These are phyloP conservation scores for Ophiosphaerella korrae DNA, from an alignment of 2,329 filamentous ascomycete species.

Conservation along the genomic window DNA sequence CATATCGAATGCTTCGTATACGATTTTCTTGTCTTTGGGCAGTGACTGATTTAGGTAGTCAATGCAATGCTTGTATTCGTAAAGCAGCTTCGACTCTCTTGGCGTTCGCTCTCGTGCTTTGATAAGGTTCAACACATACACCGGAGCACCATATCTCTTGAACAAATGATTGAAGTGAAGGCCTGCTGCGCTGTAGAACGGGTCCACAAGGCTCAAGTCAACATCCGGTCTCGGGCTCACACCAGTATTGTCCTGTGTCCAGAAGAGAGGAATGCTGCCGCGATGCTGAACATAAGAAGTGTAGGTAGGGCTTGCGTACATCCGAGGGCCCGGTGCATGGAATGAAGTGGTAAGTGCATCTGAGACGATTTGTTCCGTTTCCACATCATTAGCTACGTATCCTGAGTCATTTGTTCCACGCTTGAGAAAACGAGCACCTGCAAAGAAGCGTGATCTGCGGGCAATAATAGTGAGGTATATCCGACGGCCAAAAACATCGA, in stretches of 20 bases:
- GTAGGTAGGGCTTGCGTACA: slow-evolving; percentile 88
- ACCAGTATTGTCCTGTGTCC: slow-evolving; percentile 95
- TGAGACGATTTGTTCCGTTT: slow-evolving; percentile 97
- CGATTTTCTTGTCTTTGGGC: slow-evolving; percentile 80
- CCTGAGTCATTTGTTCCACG: slow-evolving; percentile 92
- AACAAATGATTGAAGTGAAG: slow-evolving; percentile 96
- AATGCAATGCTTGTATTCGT: slow-evolving; percentile 85
- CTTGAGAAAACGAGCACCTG: slow-evolving; percentile 91
- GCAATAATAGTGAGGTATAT: slow-evolving; percentile 95
- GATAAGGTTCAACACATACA: slow-evolving; percentile 91
- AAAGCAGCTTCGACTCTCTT: slow-evolving; percentile 86
- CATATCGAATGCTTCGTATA: slow-evolving; percentile 98
- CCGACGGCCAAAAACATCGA: slow-evolving; percentile 78
- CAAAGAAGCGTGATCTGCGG: slow-evolving; percentile 87
- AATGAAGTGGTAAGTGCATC: slow-evolving; percentile 95
- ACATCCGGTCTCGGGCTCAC: slow-evolving; percentile 97
- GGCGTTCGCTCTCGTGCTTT: slow-evolving; percentile 84
- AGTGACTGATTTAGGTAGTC: slow-evolving; percentile 94
- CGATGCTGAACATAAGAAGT: slow-evolving; percentile 97
- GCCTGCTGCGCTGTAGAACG: slow-evolving; percentile 91
- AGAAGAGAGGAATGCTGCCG: slow-evolving; percentile 94
- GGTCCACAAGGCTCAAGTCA: slow-evolving; percentile 91
- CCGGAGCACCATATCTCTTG: slow-evolving; percentile 85
- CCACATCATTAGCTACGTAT: slow-evolving; percentile 97
- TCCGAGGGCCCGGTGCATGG: slow-evolving; percentile 81